Base-by-base conservation (phyloP, 2,329 filamentous ascomycete species). In the Phialemoniopsis sp. region DNA sequence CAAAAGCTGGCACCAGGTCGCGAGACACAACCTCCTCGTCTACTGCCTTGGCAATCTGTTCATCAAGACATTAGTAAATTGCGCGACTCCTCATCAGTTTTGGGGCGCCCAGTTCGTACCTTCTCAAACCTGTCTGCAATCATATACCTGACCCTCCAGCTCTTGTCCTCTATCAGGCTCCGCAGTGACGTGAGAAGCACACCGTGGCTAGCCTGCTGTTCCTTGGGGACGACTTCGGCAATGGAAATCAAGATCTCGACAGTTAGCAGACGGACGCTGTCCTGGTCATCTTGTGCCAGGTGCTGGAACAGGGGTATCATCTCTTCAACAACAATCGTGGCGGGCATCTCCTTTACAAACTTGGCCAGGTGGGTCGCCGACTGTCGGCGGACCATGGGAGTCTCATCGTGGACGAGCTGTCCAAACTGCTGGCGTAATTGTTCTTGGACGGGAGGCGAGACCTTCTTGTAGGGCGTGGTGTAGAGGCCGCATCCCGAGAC, bases 301-400 rank as follows among this genome's bases (percentile, higher is more conserved):
- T 96, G 91, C 68, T 97, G 90, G 71, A 98, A 98, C 51, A 97
- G 79, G 59, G 91, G 89, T 71, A 98, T 96, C 88, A 98, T 97
- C 71, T 98, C 93, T 41, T 95, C 89, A 56, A 98, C 89, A 53
- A 97, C 89, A 54, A 95, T 82, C 42, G 85, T 76, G 34, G 90
- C 82, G 33, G 89, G 82, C 89, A 97, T 95, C 66, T 93, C 89
- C 72, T 95, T 95, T 58, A 97, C 87, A 59, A 98, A 98, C 63
- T 95, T 96, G 56, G 91, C 87, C 54, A 98, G 76, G 68, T 97
- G 93, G 66, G 89, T 97, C 46, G 93, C 93, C 36, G 93, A 87
- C 67, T 96, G 90, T 72, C 93, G 86, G 66, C 93, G 85, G 49
- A 98, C 93, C 93, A 98, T 98, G 34, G 93, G 93, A 31, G 93